Evolutionary conservation across 352 stramenopile species (phyloP), one percentile per base, ranked within the genome.

Genomic region (Nothophytophthora sp.): DNA sequence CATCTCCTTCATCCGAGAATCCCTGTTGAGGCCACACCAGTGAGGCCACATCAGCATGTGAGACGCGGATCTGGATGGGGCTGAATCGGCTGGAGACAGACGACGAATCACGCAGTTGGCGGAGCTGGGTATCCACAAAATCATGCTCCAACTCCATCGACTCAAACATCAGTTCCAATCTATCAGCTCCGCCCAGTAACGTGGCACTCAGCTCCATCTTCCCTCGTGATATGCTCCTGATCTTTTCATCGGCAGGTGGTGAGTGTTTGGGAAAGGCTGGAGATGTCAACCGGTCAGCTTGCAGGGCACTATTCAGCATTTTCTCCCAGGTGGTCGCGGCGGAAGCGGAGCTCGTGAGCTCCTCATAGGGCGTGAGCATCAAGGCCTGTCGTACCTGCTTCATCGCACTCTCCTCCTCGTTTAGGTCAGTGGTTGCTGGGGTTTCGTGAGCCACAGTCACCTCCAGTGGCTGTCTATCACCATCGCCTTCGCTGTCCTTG

Each of bases 31-130:
- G 23, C 15, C 35, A 37, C 23, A 68, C 44, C 4, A 63, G 13
- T 15, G 50, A 32, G 4, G 37, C 6, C 16, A 73, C 46, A 22
- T 82, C 47, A 36, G 60, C 60, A 30, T 84, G 69, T 0, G 60
- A 66, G 18, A 86, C 67, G 0, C 51, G 41, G n/a, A 88, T 64
- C 23, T 84, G 41, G 13, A 86, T 67, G 1, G 76, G 73, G 37
- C 59, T 70, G 37, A 78, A 84, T 13, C 76, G 66, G 33, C 68
- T 84, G 3, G 69, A 79, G 7, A 75, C 51, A 10, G 66, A 76
- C 8, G 72, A 71, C 0, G 67, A 63, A 54, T 88, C 71, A 10
- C 74, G 70, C 18, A 84, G 56, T 37, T 73, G 58, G 5, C 65
- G 73, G 5, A 88, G 58, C 36, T 64, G 50, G 0, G 19, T 27